Evolutionary conservation across 495 filamentous ascomycete genomes (phyloP).

Genomic region (Penicillium psychrofluorescens): DNA sequence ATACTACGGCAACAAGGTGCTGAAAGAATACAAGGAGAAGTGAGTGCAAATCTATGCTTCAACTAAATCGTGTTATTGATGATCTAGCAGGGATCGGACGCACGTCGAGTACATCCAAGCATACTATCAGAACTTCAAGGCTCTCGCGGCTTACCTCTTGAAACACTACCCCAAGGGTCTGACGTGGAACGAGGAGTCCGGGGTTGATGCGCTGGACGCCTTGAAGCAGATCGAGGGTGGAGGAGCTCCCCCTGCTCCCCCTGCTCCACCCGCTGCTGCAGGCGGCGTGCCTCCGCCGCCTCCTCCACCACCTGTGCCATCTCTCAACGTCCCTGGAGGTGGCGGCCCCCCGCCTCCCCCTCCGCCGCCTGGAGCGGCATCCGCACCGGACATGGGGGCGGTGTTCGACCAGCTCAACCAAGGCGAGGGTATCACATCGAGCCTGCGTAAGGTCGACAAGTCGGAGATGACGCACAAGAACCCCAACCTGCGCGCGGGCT

Average conservation of each 20-base stretch:
- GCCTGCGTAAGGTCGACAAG: slow-evolving; percentile 86
- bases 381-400: slow-evolving; percentile 59
- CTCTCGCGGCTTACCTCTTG: slow-evolving; percentile 72
- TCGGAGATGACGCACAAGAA: slow-evolving; percentile 99
- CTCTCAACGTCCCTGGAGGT: slow-evolving; percentile 41
- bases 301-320: slow-evolving; percentile 51
- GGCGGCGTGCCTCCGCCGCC: slow-evolving; percentile 45
- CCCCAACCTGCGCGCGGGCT: slow-evolving; percentile 71
- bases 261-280: slow-evolving; percentile 18
- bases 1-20: slow-evolving; percentile 85
- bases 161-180: slow-evolving; percentile 71
- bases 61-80: slow-evolving; percentile 6
- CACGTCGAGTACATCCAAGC: slow-evolving; percentile 82
- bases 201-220: slow-evolving; percentile 66
- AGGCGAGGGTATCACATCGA: slow-evolving; percentile 75
- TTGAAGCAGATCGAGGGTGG: slow-evolving; percentile 54
- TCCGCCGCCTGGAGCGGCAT: slow-evolving; percentile 42
- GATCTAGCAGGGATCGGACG: slow-evolving; percentile 52
- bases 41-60: slow-evolving; percentile 28
- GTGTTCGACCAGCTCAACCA: slow-evolving; percentile 89
- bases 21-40: slow-evolving; percentile 89
- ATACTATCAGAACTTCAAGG: slow-evolving; percentile 80
- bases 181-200: slow-evolving; percentile 78
- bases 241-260: slow-evolving; percentile 8
- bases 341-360: slow-evolving; percentile 77